phyloP scores from a whole-genome alignment of 2,329 filamentous ascomycete species.

The Aspergillus glaucus region DNA sequence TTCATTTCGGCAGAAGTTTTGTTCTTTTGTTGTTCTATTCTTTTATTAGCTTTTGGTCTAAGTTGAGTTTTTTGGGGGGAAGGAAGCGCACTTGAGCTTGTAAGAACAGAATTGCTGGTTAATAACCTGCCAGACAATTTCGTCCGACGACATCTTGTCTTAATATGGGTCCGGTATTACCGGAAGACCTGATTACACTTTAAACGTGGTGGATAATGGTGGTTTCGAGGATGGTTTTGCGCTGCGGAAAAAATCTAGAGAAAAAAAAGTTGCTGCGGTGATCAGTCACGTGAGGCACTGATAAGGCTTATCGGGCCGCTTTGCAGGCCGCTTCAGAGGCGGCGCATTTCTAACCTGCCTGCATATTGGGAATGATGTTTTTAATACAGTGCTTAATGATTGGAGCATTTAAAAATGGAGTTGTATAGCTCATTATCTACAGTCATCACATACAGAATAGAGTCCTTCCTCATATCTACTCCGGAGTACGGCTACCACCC shows the following conservation, averaged over 20 bases:
- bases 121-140: slow-evolving; percentile 96
- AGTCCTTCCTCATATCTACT: no score
- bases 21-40: slow-evolving; percentile 67
- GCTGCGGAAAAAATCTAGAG: slow-evolving; percentile 14
- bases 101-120: slow-evolving; percentile 93
- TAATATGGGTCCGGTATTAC: slow-evolving; percentile 5
- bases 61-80: slow-evolving; percentile 1
- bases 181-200: slow-evolving; percentile 5
- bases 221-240: slow-evolving; percentile 5
- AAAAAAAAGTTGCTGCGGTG: slow-evolving; percentile 25
- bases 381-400: no score
- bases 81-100: slow-evolving; percentile 71
- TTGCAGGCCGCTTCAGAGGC: not conserved
- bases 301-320: slow-evolving; percentile 22
- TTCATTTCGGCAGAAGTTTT: slow-evolving; percentile 94
- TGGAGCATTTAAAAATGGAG: not conserved
- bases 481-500: slow-evolving; percentile 19
- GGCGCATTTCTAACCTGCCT: no score
- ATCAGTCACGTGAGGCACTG: slow-evolving; percentile 19
- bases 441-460: not conserved
- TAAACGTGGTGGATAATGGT: not conserved
- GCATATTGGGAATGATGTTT: no score
- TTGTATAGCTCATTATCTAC: not conserved
- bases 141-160: slow-evolving; percentile 72
- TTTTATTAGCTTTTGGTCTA: slow-evolving; percentile 3